Conservation (phyloP, 1,139 yeast genomes). For the Magnusiomyces paraingens region DNA sequence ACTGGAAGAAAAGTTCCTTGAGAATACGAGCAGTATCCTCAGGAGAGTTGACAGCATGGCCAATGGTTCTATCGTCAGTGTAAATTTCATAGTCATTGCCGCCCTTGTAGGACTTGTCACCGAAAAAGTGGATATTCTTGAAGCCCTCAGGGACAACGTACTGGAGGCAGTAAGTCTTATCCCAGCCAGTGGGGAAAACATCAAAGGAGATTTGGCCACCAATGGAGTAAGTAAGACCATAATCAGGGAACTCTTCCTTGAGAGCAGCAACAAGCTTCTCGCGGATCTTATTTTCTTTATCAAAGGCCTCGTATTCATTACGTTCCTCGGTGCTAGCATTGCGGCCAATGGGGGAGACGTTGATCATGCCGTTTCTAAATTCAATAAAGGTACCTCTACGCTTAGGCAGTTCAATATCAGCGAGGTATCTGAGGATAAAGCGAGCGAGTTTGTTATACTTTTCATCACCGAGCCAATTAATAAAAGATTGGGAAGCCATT, state of each 20-base stretch:
- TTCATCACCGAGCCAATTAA: slow-evolving; percentile 92
- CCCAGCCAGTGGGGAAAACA: slow-evolving; percentile 99
- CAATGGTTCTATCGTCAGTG: slow-evolving; percentile 84
- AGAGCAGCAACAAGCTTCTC: slow-evolving; percentile 75
- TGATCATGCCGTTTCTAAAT: slow-evolving; percentile 99
- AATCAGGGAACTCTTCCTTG: slow-evolving; percentile 73
- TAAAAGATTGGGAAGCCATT: slow-evolving; percentile 88
- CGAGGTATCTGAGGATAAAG: slow-evolving; percentile 76
- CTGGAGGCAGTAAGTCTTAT: slow-evolving; percentile 93
- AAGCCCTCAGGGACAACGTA: slow-evolving; percentile 85
- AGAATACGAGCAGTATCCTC: slow-evolving; percentile 80
- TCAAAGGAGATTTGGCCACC: slow-evolving; percentile 99
- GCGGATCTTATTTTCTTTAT: slow-evolving; percentile 73
- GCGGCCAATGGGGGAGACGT: slow-evolving; percentile 97
- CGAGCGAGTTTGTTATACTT: slow-evolving; percentile 83
- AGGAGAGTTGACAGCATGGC: slow-evolving; percentile 88
- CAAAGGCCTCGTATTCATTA: slow-evolving; percentile 81
- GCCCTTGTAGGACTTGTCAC: slow-evolving; percentile 96
- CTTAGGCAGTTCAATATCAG: slow-evolving; percentile 79
- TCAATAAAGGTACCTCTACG: slow-evolving; percentile 92
- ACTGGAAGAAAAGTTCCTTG: slow-evolving; percentile 58
- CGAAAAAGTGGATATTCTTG: slow-evolving; percentile 89
- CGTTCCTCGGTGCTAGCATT: slow-evolving; percentile 93
- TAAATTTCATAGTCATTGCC: slow-evolving; percentile 98
- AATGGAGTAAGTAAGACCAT: slow-evolving; percentile 86